A percentile compares a stretch with the other conserved stretches of the same genome.
These are phyloP conservation scores for Skeletonema marinoi DNA, from an alignment of 108 stramenopile species.

Conservation along the genomic window DNA sequence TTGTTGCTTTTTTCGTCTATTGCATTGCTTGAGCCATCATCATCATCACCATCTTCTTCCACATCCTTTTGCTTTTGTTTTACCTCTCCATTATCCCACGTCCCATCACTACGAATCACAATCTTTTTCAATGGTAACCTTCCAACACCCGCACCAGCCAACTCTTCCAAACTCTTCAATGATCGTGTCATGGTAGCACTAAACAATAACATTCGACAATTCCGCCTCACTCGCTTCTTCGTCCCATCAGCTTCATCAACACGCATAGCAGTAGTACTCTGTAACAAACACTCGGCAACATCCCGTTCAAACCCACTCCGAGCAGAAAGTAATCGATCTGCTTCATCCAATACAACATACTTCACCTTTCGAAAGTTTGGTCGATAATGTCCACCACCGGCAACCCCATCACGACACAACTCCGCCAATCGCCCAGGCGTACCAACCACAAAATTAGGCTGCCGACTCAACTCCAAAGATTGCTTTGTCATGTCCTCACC, in stretches of 20 bases:
- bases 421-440: slow-evolving; percentile 94
- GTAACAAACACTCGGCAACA: slow-evolving; percentile 85
- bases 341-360: slow-evolving; percentile 96
- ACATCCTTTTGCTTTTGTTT: too few relatives aligned
- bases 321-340: slow-evolving; percentile 91
- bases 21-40: slow-evolving; percentile 12
- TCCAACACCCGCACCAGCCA: slow-evolving; percentile 76
- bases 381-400: slow-evolving; percentile 27
- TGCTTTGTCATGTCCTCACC: slow-evolving; percentile 90
- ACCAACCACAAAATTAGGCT: slow-evolving; percentile 95
- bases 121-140: slow-evolving; percentile 73
- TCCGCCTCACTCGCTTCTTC: slow-evolving; percentile 46
- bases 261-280: slow-evolving; percentile 38
- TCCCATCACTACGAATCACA: slow-evolving; percentile 58
- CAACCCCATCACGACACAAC: slow-evolving; percentile 76
- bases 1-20: slow-evolving; percentile 20
- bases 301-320: slow-evolving; percentile 89
- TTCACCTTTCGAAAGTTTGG: slow-evolving; percentile 75
- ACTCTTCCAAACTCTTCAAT: slow-evolving; percentile 79
- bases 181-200: slow-evolving; percentile 95
- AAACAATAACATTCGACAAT: slow-evolving; percentile 94
- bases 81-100: slow-evolving; percentile 31
- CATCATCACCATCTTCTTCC: slow-evolving; percentile 1
- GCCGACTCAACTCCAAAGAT: slow-evolving; percentile 59
- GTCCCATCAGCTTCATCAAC: slow-evolving; percentile 15